Base-by-base conservation (phyloP, 495 filamentous ascomycete genomes). In the Parathielavia hyrcaniae region DNA sequence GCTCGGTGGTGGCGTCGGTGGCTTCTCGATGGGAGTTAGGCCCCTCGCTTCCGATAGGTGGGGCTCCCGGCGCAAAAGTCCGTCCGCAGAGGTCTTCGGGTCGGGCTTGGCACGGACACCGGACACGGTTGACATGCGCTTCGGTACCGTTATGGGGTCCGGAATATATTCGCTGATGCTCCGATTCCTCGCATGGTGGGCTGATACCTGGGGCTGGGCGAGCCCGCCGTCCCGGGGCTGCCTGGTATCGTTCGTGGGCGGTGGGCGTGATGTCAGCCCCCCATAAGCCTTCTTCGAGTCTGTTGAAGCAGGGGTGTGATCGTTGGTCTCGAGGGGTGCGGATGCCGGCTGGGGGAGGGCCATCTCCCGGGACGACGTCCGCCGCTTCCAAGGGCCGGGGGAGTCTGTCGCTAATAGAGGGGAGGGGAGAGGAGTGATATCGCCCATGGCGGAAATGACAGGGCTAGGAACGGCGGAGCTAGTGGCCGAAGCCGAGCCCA, bases 391-490 rank as follows among this genome's bases (percentile, higher is more conserved):
- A 20, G 84, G 84, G 6, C 80, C 81, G n/a, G 91, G 87, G 9
- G 87, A 89, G 45, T 86, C 85, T 58, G 75, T 75, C 9, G 80
- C 79, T 57, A 88, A 75, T 40, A 97, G 79, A 9, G 93, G 93
- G 6, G 93, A 97, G 12, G 93, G 93, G 22, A 98, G 72, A 51
- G 93, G 93, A 5, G 93, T 98, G 57, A 98, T 85, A 65, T 96
- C 90, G 40, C 83, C 82, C 82, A 96, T 85, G 19, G 91, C 88
- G 57, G 84, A 83, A 40, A 95, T 79, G 57, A 86, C 82, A 3
- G 91, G 90, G 40, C 75, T 78, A 23, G 75, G 63, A 51, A 74
- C 73, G 40, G 66, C 59, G 0, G 76, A 77, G 62, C 73, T 77
- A 19, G 75, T 62, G 12, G 71, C 72, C 41, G 76, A 78, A 10